Percentiles rank a stretch among this genome's conserved stretches.
These are phyloP conservation scores for Coniella vitis DNA, from an alignment of 2,329 filamentous ascomycete species.

Conservation along the genomic window DNA sequence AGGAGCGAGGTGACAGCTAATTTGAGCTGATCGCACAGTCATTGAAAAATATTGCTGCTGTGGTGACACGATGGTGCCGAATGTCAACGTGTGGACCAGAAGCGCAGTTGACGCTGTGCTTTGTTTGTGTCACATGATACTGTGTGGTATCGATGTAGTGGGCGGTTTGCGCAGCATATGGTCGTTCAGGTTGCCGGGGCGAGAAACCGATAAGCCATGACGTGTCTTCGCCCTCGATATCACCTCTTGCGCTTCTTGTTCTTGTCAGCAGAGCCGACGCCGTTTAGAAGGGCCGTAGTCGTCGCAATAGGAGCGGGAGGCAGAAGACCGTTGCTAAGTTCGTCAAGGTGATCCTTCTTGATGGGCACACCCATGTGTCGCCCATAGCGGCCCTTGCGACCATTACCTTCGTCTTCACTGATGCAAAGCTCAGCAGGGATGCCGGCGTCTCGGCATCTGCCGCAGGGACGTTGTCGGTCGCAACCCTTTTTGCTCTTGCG, in stretches of 20 bases:
- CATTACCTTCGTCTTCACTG: constrained; percentile 96
- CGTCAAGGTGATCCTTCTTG: constrained; percentile 48
- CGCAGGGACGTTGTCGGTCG: constrained; percentile 91
- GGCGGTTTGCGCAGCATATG: too few relatives aligned
- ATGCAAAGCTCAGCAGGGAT: constrained; percentile 90
- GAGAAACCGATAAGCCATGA: neutral
- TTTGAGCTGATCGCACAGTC: too few relatives aligned
- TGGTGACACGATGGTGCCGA: too few relatives aligned
- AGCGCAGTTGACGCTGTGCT: too few relatives aligned
- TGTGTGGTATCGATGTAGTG: too few relatives aligned
- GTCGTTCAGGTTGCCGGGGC: too few relatives aligned
- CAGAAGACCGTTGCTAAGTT: constrained; percentile 30
- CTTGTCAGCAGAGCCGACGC: constrained; percentile 41
- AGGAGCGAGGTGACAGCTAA: too few relatives aligned
- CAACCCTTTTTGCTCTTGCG: constrained; percentile 99
- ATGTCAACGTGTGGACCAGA: too few relatives aligned
- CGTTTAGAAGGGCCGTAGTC: constrained; percentile 36
- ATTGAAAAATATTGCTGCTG: too few relatives aligned
- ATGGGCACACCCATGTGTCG: constrained; percentile 64
- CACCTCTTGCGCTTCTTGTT: constrained; percentile 57
- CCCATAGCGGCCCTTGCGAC: constrained; percentile 86
- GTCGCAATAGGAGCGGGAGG: constrained; percentile 27
- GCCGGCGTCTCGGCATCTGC: constrained; percentile 91
- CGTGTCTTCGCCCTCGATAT: neutral
- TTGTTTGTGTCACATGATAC: too few relatives aligned